These are phyloP conservation scores for Extremus antarcticus DNA, from an alignment of 495 filamentous ascomycete species.

Conservation along the genomic window DNA sequence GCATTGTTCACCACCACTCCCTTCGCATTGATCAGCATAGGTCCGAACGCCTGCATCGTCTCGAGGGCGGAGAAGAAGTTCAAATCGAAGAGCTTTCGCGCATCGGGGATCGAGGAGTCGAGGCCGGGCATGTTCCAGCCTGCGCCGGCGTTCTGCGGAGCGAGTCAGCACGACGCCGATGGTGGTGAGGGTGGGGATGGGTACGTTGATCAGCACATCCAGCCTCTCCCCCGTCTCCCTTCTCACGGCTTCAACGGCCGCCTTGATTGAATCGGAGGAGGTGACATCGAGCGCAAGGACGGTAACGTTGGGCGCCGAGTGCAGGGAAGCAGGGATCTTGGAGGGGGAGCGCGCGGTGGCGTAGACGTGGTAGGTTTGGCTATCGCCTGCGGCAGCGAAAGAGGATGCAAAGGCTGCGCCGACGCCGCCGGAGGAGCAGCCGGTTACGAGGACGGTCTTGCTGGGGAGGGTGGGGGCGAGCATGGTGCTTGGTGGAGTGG, in stretches of 20 bases:
- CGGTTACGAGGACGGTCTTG: slow-evolving; percentile 36
- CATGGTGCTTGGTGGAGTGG: too few relatives aligned
- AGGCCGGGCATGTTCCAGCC: slow-evolving; percentile 27
- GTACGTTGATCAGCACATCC: slow-evolving; percentile 33
- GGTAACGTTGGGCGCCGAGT: slow-evolving; percentile 10
- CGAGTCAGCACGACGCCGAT: background rate
- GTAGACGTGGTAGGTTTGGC: slow-evolving; percentile 33
- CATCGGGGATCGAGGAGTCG: slow-evolving; percentile 29
- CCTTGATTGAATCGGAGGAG: slow-evolving; percentile 8
- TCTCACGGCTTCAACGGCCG: slow-evolving; percentile 5
- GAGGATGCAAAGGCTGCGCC: slow-evolving; percentile 33
- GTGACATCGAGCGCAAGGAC: slow-evolving; percentile 2
- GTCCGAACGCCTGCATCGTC: slow-evolving; percentile 14
- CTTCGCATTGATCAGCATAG: slow-evolving; percentile 9
- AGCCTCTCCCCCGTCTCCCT: slow-evolving; percentile 17
- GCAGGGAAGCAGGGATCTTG: slow-evolving; percentile 26
- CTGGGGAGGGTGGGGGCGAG: background rate
- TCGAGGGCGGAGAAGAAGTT: slow-evolving; percentile 9
- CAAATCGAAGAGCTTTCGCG: slow-evolving; percentile 18
- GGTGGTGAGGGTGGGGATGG: background rate
- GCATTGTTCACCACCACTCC: background rate
- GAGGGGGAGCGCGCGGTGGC: slow-evolving; percentile 31
- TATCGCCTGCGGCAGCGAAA: slow-evolving; percentile 33
- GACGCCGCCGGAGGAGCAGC: slow-evolving; percentile 38
- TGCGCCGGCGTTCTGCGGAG: slow-evolving; percentile 28